phyloP scores from a whole-genome alignment of 1,284 basidiomycete genomes.

The Rhodotorula sp. region DNA sequence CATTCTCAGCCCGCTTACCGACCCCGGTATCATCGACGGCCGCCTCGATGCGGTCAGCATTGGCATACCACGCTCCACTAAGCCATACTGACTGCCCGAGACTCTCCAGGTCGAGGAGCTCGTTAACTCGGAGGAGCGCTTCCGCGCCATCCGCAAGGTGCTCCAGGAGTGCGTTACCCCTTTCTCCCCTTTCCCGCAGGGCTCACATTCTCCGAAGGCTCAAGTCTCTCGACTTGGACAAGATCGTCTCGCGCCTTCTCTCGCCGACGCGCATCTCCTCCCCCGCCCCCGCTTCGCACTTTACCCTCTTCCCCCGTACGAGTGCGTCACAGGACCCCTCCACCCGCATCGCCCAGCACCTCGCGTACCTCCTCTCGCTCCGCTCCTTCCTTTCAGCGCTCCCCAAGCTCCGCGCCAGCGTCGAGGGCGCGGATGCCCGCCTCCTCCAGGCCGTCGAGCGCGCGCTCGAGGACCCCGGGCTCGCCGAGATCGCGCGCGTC shows the following conservation, averaged over 20 bases:
- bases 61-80: neutral
- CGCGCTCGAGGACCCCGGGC: conserved; percentile 71
- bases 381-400: conserved; percentile 68
- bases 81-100: neutral
- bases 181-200: too few species aligned
- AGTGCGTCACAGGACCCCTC: conserved; percentile 49
- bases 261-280: neutral
- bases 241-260: conserved; percentile 60
- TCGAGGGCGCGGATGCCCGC: conserved; percentile 54
- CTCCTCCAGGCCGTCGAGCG: conserved; percentile 65
- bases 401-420: conserved; percentile 63
- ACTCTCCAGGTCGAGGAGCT: conserved; percentile 60
- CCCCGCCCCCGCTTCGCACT: neutral
- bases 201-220: conserved; percentile 17
- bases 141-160: conserved; percentile 66
- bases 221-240: conserved; percentile 62
- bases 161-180: conserved; percentile 60
- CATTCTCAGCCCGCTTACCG: conserved; percentile 72
- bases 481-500: conserved; percentile 63
- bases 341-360: conserved; percentile 67
- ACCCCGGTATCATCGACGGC: conserved; percentile 67
- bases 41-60: conserved; percentile 71
- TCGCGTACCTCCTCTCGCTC: conserved; percentile 73
- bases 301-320: conserved; percentile 10
- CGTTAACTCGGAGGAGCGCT: conserved; percentile 71